Conservation (phyloP, 2,329 filamentous ascomycete genomes). For the Claviceps pazoutovae region DNA sequence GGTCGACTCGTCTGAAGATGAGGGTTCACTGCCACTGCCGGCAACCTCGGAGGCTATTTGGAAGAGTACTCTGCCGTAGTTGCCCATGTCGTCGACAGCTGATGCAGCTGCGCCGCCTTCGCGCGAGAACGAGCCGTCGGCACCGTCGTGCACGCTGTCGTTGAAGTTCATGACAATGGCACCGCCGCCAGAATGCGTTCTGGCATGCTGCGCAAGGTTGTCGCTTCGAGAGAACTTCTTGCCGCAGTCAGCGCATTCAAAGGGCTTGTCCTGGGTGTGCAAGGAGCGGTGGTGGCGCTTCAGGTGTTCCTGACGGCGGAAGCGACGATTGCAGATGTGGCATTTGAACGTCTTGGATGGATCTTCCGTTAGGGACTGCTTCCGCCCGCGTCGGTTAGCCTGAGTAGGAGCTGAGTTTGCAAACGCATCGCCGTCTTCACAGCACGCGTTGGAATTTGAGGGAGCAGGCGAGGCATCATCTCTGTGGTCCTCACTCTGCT, state of each 20-base stretch:
- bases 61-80: conserved; percentile 66
- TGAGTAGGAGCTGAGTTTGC: conserved; percentile 36
- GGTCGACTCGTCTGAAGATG: conserved; percentile 38
- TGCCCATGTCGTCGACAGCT: conserved; percentile 47
- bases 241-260: conserved; percentile 91
- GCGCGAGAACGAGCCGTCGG: conserved; percentile 34
- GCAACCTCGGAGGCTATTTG: conserved; percentile 63
- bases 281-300: conserved; percentile 98
- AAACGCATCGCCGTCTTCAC: conserved; percentile 28
- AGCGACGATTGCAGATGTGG: conserved; percentile 88
- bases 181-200: conserved; percentile 71
- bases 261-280: conserved; percentile 97
- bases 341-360: conserved; percentile 98
- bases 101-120: conserved; percentile 28
- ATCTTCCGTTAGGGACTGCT: conserved; percentile 95
- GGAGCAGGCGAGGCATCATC: conserved; percentile 22
- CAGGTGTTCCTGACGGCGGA: conserved; percentile 94
- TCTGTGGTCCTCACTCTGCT: conserved; percentile 20
- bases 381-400: conserved; percentile 83
- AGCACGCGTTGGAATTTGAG: conserved; percentile 24
- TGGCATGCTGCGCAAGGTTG: conserved; percentile 89
- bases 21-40: conserved; percentile 43
- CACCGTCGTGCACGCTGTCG: conserved; percentile 51
- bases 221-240: conserved; percentile 99
- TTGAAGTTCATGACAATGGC: conserved; percentile 85